A percentile compares a stretch with the other conserved stretches of the same genome.
Conservation (phyloP, 2,329 filamentous ascomycete genomes). For the Aspergillus fumigatiaffinis region DNA sequence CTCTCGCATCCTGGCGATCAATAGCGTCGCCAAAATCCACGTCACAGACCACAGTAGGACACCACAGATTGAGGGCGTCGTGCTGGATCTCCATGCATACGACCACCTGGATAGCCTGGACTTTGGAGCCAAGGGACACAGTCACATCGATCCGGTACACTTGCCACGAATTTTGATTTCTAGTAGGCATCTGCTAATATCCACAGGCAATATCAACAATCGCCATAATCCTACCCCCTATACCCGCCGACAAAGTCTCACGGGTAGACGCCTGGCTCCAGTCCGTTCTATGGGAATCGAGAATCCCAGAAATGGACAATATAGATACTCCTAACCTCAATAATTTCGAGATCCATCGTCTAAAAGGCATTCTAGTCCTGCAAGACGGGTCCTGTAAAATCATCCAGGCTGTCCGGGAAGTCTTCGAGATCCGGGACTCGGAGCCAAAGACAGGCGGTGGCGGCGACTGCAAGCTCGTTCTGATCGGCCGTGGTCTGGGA, state of each 20-base stretch:
- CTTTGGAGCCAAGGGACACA: slow-evolving; percentile 73
- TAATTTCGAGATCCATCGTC: slow-evolving; percentile 75
- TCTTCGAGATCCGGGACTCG: slow-evolving; percentile 82
- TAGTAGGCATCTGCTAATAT: not conserved
- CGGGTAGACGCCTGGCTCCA: slow-evolving; percentile 77
- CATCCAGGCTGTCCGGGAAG: slow-evolving; percentile 85
- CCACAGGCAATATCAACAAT: slow-evolving; percentile 76
- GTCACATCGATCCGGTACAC: slow-evolving; percentile 76
- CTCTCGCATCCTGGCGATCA: slow-evolving; percentile 75
- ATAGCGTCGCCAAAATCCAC: slow-evolving; percentile 80
- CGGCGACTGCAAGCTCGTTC: slow-evolving; percentile 41
- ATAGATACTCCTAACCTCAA: slow-evolving; percentile 20
- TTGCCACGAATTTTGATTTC: no score
- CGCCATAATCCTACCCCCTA: slow-evolving; percentile 61
- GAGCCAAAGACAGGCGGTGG: slow-evolving; percentile 17
- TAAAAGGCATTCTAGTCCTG: slow-evolving; percentile 75
- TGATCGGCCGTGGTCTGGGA: slow-evolving; percentile 45
- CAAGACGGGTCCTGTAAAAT: slow-evolving; percentile 65
- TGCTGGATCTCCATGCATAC: slow-evolving; percentile 91
- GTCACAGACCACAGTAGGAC: slow-evolving; percentile 76
- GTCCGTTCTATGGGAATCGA: slow-evolving; percentile 73
- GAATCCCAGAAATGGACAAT: slow-evolving; percentile 18
- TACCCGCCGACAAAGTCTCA: slow-evolving; percentile 56
- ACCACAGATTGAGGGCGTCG: slow-evolving; percentile 75
- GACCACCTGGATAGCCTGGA: slow-evolving; percentile 73